phyloP scores from a whole-genome alignment of 108 stramenopile species.

The Skeletonema tropicum region DNA sequence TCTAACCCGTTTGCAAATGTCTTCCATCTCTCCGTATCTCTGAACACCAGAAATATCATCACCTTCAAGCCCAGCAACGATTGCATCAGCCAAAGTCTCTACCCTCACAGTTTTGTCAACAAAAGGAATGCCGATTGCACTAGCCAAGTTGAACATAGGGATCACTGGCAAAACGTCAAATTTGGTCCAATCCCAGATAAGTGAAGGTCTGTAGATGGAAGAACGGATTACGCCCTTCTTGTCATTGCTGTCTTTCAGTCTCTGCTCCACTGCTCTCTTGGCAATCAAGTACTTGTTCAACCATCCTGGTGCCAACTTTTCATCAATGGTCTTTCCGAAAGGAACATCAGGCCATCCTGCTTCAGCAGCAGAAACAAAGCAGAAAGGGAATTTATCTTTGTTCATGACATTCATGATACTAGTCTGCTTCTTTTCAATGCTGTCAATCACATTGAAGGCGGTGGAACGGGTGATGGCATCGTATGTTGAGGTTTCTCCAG shows the following conservation, averaged over 20 bases:
- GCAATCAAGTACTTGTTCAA: conserved; percentile 71
- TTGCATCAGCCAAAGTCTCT: conserved; percentile 78
- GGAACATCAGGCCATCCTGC: conserved; percentile 86
- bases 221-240: conserved; percentile 53
- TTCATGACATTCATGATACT: conserved; percentile 44
- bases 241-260: conserved; percentile 38
- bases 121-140: conserved; percentile 77
- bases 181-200: conserved; percentile 87
- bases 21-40: conserved; percentile 55
- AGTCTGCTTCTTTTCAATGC: conserved; percentile 48
- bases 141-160: conserved; percentile 74
- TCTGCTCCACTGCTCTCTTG: conserved; percentile 77
- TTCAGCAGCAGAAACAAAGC: conserved; percentile 83
- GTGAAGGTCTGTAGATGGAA: conserved; percentile 70
- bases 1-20: conserved; percentile 41
- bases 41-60: conserved; percentile 55
- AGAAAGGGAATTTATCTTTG: conserved; percentile 59
- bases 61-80: conserved; percentile 61
- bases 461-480: conserved; percentile 82
- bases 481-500: conserved; percentile 73
- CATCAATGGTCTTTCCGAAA: conserved; percentile 64
- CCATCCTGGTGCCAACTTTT: conserved; percentile 75
- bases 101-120: conserved; percentile 85
- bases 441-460: conserved; percentile 79
- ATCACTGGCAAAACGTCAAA: conserved; percentile 67